A percentile compares a stretch with the other conserved stretches of the same genome.
phyloP scores from a whole-genome alignment of 352 stramenopile species.

The Pythium dissimile region DNA sequence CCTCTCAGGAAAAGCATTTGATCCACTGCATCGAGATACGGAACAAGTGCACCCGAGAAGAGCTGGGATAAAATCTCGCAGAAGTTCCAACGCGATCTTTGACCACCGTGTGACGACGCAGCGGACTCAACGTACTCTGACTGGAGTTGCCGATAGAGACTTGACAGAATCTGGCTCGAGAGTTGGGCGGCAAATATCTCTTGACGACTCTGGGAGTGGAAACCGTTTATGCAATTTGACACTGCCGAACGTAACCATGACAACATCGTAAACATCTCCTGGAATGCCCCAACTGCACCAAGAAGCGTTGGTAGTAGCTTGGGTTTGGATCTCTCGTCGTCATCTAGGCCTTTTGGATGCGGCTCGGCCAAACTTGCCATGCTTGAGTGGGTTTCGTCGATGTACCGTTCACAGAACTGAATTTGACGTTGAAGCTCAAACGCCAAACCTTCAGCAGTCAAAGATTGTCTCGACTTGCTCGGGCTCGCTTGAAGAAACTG shows the following conservation, averaged over 20 bases:
- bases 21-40: slow-evolving; percentile 53
- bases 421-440: slow-evolving; percentile 38
- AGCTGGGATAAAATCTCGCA: slow-evolving; percentile 47
- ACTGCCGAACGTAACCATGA: slow-evolving; percentile 40
- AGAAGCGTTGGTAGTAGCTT: slow-evolving; percentile 33
- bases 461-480: slow-evolving; percentile 2
- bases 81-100: slow-evolving; percentile 20
- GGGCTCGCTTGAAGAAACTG: slow-evolving; percentile 20
- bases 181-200: slow-evolving; percentile 32
- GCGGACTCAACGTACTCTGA: slow-evolving; percentile 33
- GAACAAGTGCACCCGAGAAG: slow-evolving; percentile 38
- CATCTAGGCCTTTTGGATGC: neutral
- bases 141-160: slow-evolving; percentile 43
- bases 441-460: slow-evolving; percentile 46
- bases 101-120: neutral
- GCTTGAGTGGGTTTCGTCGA: neutral
- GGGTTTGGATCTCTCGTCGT: neutral
- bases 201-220: slow-evolving; percentile 21
- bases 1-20: slow-evolving; percentile 45
- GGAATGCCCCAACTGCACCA: slow-evolving; percentile 35
- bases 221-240: slow-evolving; percentile 27
- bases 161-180: slow-evolving; percentile 36
- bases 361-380: neutral
- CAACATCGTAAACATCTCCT: slow-evolving; percentile 39
- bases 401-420: slow-evolving; percentile 10